Conservation (phyloP, 495 filamentous ascomycete genomes). For the Xylaria telfairii region DNA sequence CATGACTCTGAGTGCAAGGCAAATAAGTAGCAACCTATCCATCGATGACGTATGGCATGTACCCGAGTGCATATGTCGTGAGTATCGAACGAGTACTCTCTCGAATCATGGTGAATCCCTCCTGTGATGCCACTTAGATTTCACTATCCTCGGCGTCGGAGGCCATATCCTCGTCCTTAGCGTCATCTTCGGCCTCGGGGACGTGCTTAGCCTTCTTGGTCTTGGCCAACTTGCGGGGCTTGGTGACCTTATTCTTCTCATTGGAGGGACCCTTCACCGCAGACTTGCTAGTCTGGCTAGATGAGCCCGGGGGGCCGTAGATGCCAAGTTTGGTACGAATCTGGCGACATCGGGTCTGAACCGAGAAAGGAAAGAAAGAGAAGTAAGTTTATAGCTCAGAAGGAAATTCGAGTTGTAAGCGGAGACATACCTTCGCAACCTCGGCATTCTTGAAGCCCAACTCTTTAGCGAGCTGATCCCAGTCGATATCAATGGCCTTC, state of each 20-base stretch:
- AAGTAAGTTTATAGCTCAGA: neutral
- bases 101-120: neutral
- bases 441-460: slow-evolving; percentile 24
- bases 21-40: neutral
- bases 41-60: neutral
- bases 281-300: neutral
- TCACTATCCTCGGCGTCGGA: neutral
- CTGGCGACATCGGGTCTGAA: slow-evolving; percentile 31
- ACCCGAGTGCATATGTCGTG: neutral
- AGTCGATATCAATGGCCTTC: slow-evolving; percentile 24
- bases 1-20: neutral
- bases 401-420: neutral
- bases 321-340: slow-evolving; percentile 29
- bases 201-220: neutral
- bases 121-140: neutral
- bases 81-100: neutral
- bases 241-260: slow-evolving; percentile 18
- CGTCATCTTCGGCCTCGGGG: neutral
- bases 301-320: neutral
- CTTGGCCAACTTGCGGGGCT: neutral
- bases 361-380: neutral
- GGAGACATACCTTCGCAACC: slow-evolving; percentile 31
- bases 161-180: slow-evolving; percentile 20
- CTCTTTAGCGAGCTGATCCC: slow-evolving; percentile 26
- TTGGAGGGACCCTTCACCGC: neutral